A percentile compares a stretch with the other conserved stretches of the same genome.
phyloP scores from a whole-genome alignment of 2,329 filamentous ascomycete species.

The Penicillium sp. region DNA sequence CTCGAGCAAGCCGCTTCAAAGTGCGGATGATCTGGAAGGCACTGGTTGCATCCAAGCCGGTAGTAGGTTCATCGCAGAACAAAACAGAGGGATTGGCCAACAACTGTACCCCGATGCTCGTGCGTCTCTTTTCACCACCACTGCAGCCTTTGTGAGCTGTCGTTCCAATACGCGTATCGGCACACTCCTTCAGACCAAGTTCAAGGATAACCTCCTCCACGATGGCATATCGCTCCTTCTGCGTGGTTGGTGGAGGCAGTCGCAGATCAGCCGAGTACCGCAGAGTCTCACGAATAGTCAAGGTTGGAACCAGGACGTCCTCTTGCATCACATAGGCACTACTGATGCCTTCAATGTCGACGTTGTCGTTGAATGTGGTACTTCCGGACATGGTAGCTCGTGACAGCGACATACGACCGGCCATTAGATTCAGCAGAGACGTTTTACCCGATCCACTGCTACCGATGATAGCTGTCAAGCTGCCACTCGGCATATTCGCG shows the following conservation, averaged over 20 bases:
- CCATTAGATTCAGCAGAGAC: constrained; percentile 65
- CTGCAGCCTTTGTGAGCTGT: constrained; percentile 69
- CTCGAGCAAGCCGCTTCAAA: constrained; percentile 61
- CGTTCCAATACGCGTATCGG: constrained; percentile 68
- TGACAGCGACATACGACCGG: constrained; percentile 61
- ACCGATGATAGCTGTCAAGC: constrained; percentile 69
- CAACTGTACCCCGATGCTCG: constrained; percentile 72
- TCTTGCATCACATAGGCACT: constrained; percentile 64
- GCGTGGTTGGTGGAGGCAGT: constrained; percentile 58
- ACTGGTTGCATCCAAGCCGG: constrained; percentile 67
- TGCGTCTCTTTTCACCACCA: constrained; percentile 71
- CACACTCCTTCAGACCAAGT: constrained; percentile 70
- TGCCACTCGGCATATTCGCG: constrained; percentile 61
- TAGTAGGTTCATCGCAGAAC: constrained; percentile 76
- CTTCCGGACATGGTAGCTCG: constrained; percentile 50
- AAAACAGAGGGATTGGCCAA: constrained; percentile 73
- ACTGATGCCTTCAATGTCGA: constrained; percentile 46
- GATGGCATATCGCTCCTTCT: constrained; percentile 56
- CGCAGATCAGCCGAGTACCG: constrained; percentile 68
- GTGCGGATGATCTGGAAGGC: constrained; percentile 70
- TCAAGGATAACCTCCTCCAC: constrained; percentile 75
- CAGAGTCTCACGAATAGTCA: constrained; percentile 72
- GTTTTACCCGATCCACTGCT: constrained; percentile 71
- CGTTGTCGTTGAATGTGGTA: constrained; percentile 58
- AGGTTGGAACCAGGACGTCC: constrained; percentile 65